A percentile compares a stretch with the other conserved stretches of the same genome.
These are phyloP conservation scores for Metroxylon sagu DNA, from an alignment of 176 grass and related monocot genomes.

Conservation along the genomic window DNA sequence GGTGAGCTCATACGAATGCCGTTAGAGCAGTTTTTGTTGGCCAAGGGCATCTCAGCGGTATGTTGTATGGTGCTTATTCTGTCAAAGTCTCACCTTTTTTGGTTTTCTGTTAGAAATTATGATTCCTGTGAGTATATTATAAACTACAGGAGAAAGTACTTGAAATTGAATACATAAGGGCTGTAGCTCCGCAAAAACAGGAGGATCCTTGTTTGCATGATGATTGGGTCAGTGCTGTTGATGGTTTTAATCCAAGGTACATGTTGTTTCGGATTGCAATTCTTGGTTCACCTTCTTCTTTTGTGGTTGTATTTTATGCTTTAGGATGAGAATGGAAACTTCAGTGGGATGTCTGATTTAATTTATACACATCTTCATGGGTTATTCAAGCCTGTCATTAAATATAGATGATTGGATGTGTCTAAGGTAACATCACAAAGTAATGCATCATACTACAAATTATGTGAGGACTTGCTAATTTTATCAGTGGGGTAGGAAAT, in stretches of 20 bases:
- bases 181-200: constrained; percentile 65
- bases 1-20: constrained; percentile 77
- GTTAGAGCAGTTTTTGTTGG: constrained; percentile 66
- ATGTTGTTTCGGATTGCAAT: background rate
- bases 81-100: background rate
- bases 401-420: too few species aligned
- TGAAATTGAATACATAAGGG: constrained; percentile 86
- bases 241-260: constrained; percentile 80
- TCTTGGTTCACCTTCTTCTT: too few species aligned
- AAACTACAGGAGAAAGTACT: constrained; percentile 74
- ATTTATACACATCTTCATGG: too few species aligned
- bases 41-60: constrained; percentile 89
- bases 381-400: too few species aligned
- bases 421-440: too few species aligned
- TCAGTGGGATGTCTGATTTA: too few species aligned
- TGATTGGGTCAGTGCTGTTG: constrained; percentile 88
- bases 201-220: constrained; percentile 70
- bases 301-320: too few species aligned
- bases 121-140: background rate
- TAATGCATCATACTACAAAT: too few species aligned
- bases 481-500: too few species aligned
- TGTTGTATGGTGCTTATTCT: background rate
- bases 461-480: too few species aligned
- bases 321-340: too few species aligned
- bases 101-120: background rate